Percentiles rank a stretch among this genome's conserved stretches.
Evolutionary conservation across 2,329 filamentous ascomycete genomes (phyloP).

Genomic region (Beauveria rudraprayagi): DNA sequence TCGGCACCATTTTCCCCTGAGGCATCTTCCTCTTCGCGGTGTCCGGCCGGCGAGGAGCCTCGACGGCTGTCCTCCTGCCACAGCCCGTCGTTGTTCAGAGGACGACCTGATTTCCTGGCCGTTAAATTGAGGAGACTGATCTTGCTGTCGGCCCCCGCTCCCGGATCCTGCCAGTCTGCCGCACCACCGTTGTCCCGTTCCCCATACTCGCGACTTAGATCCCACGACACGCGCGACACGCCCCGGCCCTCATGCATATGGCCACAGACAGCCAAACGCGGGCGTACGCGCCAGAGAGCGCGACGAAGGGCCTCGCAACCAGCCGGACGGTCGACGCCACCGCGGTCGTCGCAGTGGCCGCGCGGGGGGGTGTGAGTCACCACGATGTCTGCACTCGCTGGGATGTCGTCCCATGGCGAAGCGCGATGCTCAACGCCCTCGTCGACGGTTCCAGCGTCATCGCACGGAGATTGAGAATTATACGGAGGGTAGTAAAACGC

Average conservation of each 20-base stretch:
- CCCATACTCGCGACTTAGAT: slow-evolving; percentile 30
- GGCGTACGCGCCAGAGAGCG: slow-evolving; percentile 52
- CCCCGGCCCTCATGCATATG: slow-evolving; percentile 65
- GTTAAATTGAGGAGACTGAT: background rate
- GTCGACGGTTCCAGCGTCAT: slow-evolving; percentile 3
- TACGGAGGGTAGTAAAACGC: slow-evolving; percentile 55
- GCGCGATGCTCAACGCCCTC: slow-evolving; percentile 19
- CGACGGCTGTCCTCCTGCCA: background rate
- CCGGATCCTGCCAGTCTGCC: slow-evolving; percentile 52
- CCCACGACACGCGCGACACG: slow-evolving; percentile 55
- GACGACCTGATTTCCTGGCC: background rate
- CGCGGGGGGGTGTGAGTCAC: slow-evolving; percentile 63
- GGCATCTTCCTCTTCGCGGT: background rate
- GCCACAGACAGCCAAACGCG: slow-evolving; percentile 59
- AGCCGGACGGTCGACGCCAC: slow-evolving; percentile 27
- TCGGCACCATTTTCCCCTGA: slow-evolving; percentile 13
- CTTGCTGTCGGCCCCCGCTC: slow-evolving; percentile 39
- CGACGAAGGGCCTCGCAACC: slow-evolving; percentile 55
- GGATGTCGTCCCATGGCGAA: slow-evolving; percentile 54
- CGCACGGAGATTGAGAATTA: background rate
- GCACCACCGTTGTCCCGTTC: slow-evolving; percentile 29
- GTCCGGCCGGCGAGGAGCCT: background rate
- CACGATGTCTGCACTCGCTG: slow-evolving; percentile 54
- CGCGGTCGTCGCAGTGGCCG: slow-evolving; percentile 47
- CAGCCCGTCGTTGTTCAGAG: background rate